Conservation (phyloP, 2,329 filamentous ascomycete species). For the Cladorrhinum sp. region DNA sequence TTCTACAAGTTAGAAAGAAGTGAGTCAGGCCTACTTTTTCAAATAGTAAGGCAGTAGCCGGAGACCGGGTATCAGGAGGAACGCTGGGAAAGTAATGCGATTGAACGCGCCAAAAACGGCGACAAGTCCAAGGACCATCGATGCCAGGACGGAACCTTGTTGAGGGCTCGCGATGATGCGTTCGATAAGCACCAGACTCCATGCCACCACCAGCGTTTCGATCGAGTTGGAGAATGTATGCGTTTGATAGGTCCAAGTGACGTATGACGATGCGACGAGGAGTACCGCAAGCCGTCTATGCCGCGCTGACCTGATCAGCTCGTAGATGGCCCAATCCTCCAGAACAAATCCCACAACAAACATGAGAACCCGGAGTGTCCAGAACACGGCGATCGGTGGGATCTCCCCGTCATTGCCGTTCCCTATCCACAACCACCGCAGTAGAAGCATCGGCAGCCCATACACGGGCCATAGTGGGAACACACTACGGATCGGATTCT, state of each 20-base stretch:
- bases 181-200: conserved; percentile 88
- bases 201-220: conserved; percentile 87
- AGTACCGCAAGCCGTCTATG: conserved; percentile 71
- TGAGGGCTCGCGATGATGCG: conserved; percentile 78
- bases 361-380: conserved; percentile 84
- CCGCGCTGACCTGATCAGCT: conserved; percentile 75
- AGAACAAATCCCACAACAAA: conserved; percentile 93
- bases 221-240: conserved; percentile 98
- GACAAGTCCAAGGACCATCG: conserved; percentile 74
- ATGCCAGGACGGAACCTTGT: conserved; percentile 72
- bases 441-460: conserved; percentile 85
- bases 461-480: conserved; percentile 97
- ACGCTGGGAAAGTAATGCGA: conserved; percentile 94
- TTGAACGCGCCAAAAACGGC: conserved; percentile 89
- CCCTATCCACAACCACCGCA: conserved; percentile 90
- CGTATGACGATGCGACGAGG: conserved; percentile 91
- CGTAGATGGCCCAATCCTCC: conserved; percentile 95
- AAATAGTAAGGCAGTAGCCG: conserved; percentile 81
- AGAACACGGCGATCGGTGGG: conserved; percentile 84
- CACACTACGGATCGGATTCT: conserved; percentile 86
- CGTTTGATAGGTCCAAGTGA: conserved; percentile 97
- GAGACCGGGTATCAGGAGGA: conserved; percentile 78
- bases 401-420: conserved; percentile 73
- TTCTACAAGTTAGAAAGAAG: conserved; percentile 11
- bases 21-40: conserved; percentile 59